Base-by-base conservation (phyloP, 2,329 filamentous ascomycete genomes). In the Elsinoe batatas region DNA sequence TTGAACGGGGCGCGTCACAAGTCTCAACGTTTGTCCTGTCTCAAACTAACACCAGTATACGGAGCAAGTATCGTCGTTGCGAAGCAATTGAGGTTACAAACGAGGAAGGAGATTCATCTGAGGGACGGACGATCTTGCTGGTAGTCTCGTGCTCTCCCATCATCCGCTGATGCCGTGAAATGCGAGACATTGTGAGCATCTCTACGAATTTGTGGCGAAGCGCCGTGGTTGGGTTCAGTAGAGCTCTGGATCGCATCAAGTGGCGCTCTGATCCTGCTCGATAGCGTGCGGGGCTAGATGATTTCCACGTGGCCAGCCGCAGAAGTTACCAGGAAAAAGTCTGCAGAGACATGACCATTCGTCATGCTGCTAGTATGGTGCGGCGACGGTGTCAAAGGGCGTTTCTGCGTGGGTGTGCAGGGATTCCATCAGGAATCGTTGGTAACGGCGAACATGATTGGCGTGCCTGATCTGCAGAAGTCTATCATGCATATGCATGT, bases 1-100 rank as follows among this genome's bases (percentile, higher is more conserved):
- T 13, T 44, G 40, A 13, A 26, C 40, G 40, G n/a, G 20, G 10
- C 12, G 26, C 40, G 40, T 44, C 18, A 44, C 40, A 44, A 22
- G 40, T 44, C 40, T 44, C 40, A 44, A 44, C 40, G 40, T 44
- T 44, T 44, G 40, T 44, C 40, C 20, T 44, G 40, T 44, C 40
- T 44, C 40, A 44, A 20, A 11, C 20, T 44, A 15, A 22, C 20
- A 44, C 40, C 40, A 44, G 11, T 12, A 17, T 17, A 18, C 10
- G 26, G 26, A 30, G 26, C 26, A 30, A 30, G 26, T 30, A 30
- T 30, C 26, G 26, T 30, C 5, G 26, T 30, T 30, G 2, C 4
- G 26, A 30, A 30, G 26, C 11, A 30, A 22, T 11, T 13, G 18
- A 26, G 40, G n/a, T 26, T 10, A 18, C 40, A 18, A 22, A 12